Conservation (phyloP, 2,329 filamentous ascomycete genomes). For the Cladosporium sp. region DNA sequence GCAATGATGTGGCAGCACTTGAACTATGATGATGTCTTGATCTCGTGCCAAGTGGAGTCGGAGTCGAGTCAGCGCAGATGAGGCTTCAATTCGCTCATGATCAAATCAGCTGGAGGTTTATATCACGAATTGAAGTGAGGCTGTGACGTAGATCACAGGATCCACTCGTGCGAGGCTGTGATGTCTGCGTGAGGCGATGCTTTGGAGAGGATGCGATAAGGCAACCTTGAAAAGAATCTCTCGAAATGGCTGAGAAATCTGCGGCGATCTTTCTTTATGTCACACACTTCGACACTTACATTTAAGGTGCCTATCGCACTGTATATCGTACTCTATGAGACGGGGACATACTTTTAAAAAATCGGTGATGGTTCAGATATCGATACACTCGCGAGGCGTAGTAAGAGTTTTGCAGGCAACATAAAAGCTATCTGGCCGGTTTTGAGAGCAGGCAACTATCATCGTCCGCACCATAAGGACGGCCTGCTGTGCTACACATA, state of each 20-base stretch:
- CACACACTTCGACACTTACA: too few relatives aligned
- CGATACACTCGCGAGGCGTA: too few relatives aligned
- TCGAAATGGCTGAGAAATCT: not conserved
- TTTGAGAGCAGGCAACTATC: too few relatives aligned
- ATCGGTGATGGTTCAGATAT: too few relatives aligned
- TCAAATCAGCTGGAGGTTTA: not conserved
- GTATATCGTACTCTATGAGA: too few relatives aligned
- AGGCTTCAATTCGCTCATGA: not conserved
- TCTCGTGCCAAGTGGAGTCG: not conserved
- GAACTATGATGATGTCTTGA: not conserved
- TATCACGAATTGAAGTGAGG: not conserved
- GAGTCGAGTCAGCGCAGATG: not conserved
- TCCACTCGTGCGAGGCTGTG: slow-evolving; percentile 6
- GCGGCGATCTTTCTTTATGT: not conserved
- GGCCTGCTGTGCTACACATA: not conserved
- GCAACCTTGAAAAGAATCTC: not conserved
- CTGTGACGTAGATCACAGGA: slow-evolving; percentile 7
- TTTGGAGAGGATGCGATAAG: not conserved
- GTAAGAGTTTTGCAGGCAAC: too few relatives aligned
- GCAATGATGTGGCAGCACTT: not conserved
- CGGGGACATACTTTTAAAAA: too few relatives aligned
- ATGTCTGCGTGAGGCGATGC: slow-evolving; percentile 4
- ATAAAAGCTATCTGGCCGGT: too few relatives aligned
- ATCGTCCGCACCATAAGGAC: not conserved
- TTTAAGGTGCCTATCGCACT: too few relatives aligned